Evolutionary conservation across 805 yeast species (phyloP).

Genomic region (Kazachstania bromeliacearum): DNA sequence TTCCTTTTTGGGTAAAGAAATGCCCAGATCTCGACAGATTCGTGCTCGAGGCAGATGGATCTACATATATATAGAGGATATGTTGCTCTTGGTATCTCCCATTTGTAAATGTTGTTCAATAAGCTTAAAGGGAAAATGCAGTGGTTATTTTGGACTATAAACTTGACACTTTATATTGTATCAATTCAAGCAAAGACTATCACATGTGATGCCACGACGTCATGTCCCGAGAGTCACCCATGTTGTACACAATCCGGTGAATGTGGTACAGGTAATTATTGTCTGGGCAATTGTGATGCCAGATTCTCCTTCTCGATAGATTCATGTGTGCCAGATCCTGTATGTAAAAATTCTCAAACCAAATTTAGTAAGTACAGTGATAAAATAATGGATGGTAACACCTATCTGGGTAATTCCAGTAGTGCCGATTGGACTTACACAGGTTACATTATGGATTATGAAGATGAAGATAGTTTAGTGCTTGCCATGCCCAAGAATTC

Average conservation of each 20-base stretch:
- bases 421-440: slow-evolving; percentile 58
- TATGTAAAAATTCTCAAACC: slow-evolving; percentile 45
- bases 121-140: too few species aligned
- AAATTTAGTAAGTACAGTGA: slow-evolving; percentile 32
- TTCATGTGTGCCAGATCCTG: slow-evolving; percentile 83
- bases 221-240: slow-evolving; percentile 73
- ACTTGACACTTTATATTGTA: too few species aligned
- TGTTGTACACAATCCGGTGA: slow-evolving; percentile 78
- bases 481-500: slow-evolving; percentile 72
- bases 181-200: slow-evolving; percentile 10
- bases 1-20: too few species aligned
- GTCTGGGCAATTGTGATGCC: slow-evolving; percentile 86
- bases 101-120: too few species aligned
- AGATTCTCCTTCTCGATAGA: slow-evolving; percentile 46
- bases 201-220: slow-evolving; percentile 43
- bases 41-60: too few species aligned
- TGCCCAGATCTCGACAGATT: too few species aligned
- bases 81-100: too few species aligned
- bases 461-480: slow-evolving; percentile 42
- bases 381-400: slow-evolving; percentile 28
- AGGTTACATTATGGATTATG: slow-evolving; percentile 48
- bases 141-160: too few species aligned
- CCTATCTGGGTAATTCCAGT: slow-evolving; percentile 62
- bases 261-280: slow-evolving; percentile 65
- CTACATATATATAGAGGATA: too few species aligned